Conservation (phyloP, 345 rosid genomes). For the Eucalyptus tenuipes region DNA sequence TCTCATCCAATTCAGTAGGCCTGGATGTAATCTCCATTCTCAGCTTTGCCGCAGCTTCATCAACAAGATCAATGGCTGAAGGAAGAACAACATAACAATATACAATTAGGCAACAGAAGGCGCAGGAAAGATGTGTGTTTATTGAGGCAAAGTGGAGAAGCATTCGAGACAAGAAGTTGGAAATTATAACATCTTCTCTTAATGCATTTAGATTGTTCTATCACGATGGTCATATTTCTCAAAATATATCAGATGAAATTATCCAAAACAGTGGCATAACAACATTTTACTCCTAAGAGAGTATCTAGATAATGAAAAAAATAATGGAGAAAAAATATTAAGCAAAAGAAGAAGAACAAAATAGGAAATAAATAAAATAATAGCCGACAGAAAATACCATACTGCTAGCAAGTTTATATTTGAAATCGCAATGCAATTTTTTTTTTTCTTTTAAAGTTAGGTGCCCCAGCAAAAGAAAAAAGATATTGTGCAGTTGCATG, state of each 20-base stretch:
- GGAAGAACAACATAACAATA: not conserved
- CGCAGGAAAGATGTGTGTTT: not conserved
- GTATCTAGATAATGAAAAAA: not conserved
- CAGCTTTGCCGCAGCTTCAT: conserved; percentile 96
- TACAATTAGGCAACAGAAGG: not conserved
- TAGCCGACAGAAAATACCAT: not conserved
- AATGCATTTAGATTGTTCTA: not conserved
- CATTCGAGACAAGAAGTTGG: not conserved
- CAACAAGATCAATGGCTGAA: conserved; percentile 94
- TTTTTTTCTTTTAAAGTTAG: not conserved
- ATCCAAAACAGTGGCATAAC: not conserved
- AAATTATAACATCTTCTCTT: not conserved
- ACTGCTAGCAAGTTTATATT: not conserved
- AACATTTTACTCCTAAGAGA: not conserved
- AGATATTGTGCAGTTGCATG: not conserved
- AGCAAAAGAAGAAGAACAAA: not conserved
- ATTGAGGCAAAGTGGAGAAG: not conserved
- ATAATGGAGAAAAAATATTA: not conserved
- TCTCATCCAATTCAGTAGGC: conserved; percentile 85
- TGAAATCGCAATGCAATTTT: not conserved
- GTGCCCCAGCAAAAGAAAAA: not conserved
- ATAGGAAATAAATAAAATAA: not conserved
- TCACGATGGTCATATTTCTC: not conserved
- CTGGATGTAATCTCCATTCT: conserved; percentile 98
- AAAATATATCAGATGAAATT: not conserved